Evolutionary conservation across 208 protist species (phyloP).

Genomic region (Angomonas desouzai): DNA sequence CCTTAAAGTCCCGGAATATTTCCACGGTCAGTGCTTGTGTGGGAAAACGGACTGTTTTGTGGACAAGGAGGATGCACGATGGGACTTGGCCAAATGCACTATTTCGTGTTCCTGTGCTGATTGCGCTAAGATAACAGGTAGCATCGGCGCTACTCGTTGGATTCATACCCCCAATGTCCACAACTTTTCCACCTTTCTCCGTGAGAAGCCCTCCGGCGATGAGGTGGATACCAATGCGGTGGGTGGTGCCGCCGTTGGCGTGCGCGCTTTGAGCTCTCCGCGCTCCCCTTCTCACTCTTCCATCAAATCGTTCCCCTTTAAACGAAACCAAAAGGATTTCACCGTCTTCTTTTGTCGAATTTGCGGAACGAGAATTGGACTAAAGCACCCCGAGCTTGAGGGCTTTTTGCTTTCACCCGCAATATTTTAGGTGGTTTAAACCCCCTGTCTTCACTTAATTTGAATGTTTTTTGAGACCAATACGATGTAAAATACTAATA

Average conservation of each 20-base stretch:
- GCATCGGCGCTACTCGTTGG: not conserved
- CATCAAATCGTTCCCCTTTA: not conserved
- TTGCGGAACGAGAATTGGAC: slow-evolving; percentile 53
- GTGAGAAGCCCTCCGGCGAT: slow-evolving; percentile 3
- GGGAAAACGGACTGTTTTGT: not conserved
- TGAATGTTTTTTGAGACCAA: slow-evolving; percentile 9
- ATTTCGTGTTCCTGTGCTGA: not conserved
- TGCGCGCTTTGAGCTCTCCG: not conserved
- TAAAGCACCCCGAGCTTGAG: slow-evolving; percentile 53
- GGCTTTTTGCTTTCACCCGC: slow-evolving; percentile 55
- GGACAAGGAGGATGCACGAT: not conserved
- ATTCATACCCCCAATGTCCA: not conserved
- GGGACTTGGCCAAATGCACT: not conserved
- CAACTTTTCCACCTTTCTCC: not conserved
- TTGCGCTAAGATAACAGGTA: not conserved
- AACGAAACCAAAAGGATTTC: slow-evolving; percentile 15
- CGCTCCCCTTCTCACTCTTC: not conserved
- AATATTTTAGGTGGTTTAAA: slow-evolving; percentile 25
- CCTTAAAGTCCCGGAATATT: not conserved
- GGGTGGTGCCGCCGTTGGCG: not conserved
- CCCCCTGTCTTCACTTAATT: slow-evolving; percentile 6
- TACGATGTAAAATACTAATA: too few species aligned
- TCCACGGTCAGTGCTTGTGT: slow-evolving; percentile 2
- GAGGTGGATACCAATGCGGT: not conserved
- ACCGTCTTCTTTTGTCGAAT: slow-evolving; percentile 50